Conservation (phyloP, 2,329 filamentous ascomycete genomes). For the Arthrobotrys pseudoclavata region DNA sequence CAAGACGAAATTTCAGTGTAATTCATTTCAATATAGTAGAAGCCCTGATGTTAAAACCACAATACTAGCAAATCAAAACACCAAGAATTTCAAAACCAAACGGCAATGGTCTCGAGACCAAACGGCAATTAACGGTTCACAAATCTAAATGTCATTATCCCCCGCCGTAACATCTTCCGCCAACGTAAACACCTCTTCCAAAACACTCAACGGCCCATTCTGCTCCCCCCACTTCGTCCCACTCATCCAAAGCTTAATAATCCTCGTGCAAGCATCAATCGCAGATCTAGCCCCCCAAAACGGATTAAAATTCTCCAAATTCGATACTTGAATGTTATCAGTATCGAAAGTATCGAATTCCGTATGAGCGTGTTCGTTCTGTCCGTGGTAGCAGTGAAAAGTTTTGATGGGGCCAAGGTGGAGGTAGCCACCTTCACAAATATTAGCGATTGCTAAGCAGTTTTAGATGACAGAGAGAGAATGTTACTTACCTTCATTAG, state of each 20-base stretch:
- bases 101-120: too few species aligned
- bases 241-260: slow-evolving; percentile 23
- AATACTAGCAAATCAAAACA: too few species aligned
- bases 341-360: neutral
- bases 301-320: slow-evolving; percentile 18
- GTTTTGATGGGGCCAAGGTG: slow-evolving; percentile 6
- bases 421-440: neutral
- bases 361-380: slow-evolving; percentile 4
- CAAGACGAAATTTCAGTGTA: too few species aligned
- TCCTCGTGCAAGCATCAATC: slow-evolving; percentile 1
- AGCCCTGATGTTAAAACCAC: too few species aligned
- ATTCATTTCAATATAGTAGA: too few species aligned
- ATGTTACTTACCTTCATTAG: slow-evolving; percentile 8
- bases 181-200: slow-evolving; percentile 15
- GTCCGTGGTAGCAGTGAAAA: slow-evolving; percentile 30
- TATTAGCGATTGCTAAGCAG: neutral
- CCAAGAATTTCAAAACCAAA: too few species aligned
- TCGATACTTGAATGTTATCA: slow-evolving; percentile 1
- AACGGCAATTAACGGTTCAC: too few species aligned
- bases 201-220: neutral
- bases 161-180: slow-evolving; percentile 22
- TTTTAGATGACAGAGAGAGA: too few species aligned
- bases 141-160: slow-evolving; percentile 6
- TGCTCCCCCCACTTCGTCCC: neutral
- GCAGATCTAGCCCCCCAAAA: slow-evolving; percentile 29